Conservation (phyloP, 768 basidiomycete species). For the Hericium coralloides region DNA sequence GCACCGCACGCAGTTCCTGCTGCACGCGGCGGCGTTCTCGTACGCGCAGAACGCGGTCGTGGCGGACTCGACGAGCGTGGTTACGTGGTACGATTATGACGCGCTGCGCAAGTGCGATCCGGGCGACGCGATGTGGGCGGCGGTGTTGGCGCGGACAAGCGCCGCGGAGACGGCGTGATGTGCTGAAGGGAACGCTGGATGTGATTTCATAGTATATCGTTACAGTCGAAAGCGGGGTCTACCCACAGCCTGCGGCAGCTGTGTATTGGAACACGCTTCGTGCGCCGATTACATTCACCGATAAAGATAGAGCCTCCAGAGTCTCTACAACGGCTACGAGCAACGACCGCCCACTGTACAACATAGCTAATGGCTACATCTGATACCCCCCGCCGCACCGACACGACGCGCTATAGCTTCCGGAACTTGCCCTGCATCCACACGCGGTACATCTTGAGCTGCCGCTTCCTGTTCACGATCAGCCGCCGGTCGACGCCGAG, state of each 20-base stretch:
- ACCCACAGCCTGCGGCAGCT: no score
- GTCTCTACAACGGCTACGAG: background rate
- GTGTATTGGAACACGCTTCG: no score
- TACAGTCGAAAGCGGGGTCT: no score
- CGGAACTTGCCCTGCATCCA: constrained; percentile 89
- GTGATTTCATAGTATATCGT: no score
- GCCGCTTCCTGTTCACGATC: constrained; percentile 87
- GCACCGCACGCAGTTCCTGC: constrained; percentile 35
- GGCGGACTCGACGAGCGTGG: constrained; percentile 50
- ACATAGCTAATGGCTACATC: background rate
- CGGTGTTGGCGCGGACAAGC: constrained; percentile 20
- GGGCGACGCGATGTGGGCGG: constrained; percentile 36
- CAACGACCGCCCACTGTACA: background rate
- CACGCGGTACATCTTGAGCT: constrained; percentile 94
- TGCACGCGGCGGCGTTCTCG: constrained; percentile 53
- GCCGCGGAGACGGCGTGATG: background rate
- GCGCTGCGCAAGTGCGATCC: constrained; percentile 54
- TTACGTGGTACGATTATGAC: constrained; percentile 80
- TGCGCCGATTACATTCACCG: background rate
- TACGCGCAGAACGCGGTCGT: constrained; percentile 54
- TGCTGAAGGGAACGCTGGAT: no score
- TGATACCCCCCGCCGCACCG: background rate
- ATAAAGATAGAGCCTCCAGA: background rate
- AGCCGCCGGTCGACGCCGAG: constrained; percentile 86
- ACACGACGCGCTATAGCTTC: constrained; percentile 24